Conservation (phyloP, 2,329 filamentous ascomycete species). For the Microcyclosporella mali region DNA sequence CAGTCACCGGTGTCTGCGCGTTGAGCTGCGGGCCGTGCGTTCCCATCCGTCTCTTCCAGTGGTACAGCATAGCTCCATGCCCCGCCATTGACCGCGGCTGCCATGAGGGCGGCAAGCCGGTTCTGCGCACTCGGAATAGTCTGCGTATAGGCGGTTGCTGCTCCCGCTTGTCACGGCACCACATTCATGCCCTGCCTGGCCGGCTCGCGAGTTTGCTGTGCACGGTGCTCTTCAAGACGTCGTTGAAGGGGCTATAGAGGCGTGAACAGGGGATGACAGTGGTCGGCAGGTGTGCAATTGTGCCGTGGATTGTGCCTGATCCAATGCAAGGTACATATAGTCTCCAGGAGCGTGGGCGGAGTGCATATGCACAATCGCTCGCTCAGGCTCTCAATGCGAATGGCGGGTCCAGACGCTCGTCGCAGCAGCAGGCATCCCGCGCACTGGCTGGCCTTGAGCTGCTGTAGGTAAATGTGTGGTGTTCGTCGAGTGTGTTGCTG, state of each 20-base stretch:
- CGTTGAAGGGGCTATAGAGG: too few species aligned
- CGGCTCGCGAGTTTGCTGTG: too few species aligned
- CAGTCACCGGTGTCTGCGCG: slow-evolving; percentile 1
- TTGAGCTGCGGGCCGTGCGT: slow-evolving; percentile 10
- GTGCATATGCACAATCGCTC: slow-evolving; percentile 1
- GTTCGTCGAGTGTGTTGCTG: too few species aligned
- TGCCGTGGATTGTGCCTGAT: not conserved
- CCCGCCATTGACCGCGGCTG: slow-evolving; percentile 14
- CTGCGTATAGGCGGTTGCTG: not conserved
- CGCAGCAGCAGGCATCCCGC: too few species aligned
- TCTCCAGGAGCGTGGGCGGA: not conserved
- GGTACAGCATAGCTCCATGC: slow-evolving; percentile 21
- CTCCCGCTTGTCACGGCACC: too few species aligned
- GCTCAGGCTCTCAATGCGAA: too few species aligned
- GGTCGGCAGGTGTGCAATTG: not conserved
- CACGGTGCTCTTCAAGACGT: too few species aligned
- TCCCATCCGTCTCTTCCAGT: slow-evolving; percentile 20
- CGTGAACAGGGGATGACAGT: too few species aligned
- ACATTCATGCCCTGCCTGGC: too few species aligned
- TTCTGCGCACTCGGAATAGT: not conserved
- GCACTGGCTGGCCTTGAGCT: too few species aligned
- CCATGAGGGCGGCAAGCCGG: slow-evolving; percentile 3
- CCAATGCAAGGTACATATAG: slow-evolving; percentile 6
- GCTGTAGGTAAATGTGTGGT: too few species aligned
- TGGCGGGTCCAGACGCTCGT: too few species aligned